Evolutionary conservation across 176 grass and related monocot species (phyloP).

Genomic region (Musa schizocarpa): DNA sequence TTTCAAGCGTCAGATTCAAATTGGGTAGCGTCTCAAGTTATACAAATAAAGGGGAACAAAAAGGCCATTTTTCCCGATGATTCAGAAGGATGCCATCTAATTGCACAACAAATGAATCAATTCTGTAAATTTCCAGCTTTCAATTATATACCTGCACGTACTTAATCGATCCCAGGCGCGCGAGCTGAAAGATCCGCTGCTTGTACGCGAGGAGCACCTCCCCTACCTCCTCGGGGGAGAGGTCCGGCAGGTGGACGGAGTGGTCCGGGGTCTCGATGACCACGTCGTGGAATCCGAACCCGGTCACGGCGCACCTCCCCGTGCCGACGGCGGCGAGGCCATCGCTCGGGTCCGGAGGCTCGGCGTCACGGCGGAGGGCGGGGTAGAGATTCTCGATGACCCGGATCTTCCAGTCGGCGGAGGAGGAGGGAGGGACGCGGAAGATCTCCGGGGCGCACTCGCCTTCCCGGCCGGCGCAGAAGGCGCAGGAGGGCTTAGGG

Average conservation of each 20-base stretch:
- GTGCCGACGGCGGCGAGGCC: background rate
- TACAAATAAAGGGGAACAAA: background rate
- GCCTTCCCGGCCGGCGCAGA: slow-evolving; percentile 74
- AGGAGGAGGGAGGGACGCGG: slow-evolving; percentile 25
- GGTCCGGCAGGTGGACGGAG: slow-evolving; percentile 61
- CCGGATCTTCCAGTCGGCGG: slow-evolving; percentile 58
- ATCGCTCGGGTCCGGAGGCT: slow-evolving; percentile 14
- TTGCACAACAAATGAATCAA: background rate
- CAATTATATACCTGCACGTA: slow-evolving; percentile 72
- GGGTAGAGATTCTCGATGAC: slow-evolving; percentile 94
- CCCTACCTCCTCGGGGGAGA: slow-evolving; percentile 35
- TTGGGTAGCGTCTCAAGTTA: too few species aligned
- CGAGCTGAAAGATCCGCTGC: slow-evolving; percentile 54
- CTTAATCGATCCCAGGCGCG: slow-evolving; percentile 50
- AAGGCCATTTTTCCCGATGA: background rate
- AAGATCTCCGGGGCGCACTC: slow-evolving; percentile 97
- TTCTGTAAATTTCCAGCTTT: background rate
- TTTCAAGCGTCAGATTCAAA: background rate
- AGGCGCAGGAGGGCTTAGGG: slow-evolving; percentile 60
- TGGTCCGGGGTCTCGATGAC: slow-evolving; percentile 91
- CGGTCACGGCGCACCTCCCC: slow-evolving; percentile 26
- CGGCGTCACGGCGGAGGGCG: slow-evolving; percentile 58
- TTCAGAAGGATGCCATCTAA: background rate
- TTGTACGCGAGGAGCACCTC: slow-evolving; percentile 68
- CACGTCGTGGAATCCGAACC: slow-evolving; percentile 95